A percentile compares a stretch with the other conserved stretches of the same genome.
phyloP scores from a whole-genome alignment of 108 stramenopile species.

The Poteriospumella lacustris region DNA sequence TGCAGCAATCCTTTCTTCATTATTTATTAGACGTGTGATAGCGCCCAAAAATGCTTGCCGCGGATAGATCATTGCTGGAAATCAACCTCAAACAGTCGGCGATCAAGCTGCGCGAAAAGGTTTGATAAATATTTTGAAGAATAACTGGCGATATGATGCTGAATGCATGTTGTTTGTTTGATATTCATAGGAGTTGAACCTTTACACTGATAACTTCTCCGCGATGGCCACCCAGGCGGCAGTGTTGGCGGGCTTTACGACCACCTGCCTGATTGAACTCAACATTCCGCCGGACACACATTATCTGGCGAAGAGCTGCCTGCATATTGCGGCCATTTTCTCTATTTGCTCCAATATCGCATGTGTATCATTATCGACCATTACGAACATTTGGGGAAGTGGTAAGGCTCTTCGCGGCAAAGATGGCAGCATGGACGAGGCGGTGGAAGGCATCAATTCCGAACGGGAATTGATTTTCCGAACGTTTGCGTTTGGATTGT shows the following conservation, averaged over 20 bases:
- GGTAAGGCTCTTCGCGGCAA: conserved; percentile 16
- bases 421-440: conserved; percentile 20
- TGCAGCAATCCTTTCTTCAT: too few species aligned
- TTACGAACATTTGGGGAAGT: conserved; percentile 14
- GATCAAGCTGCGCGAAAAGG: conserved; percentile 8
- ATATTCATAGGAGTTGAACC: neutral
- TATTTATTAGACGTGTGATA: neutral
- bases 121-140: neutral
- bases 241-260: conserved; percentile 13
- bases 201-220: conserved; percentile 19
- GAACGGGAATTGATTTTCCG: conserved; percentile 18
- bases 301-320: neutral
- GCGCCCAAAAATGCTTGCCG: neutral
- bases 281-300: neutral
- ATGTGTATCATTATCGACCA: conserved; percentile 16
- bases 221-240: conserved; percentile 6
- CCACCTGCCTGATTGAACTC: conserved; percentile 9
- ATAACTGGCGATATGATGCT: neutral
- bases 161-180: neutral
- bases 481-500: neutral
- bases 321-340: conserved; percentile 17
- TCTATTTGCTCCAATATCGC: conserved; percentile 14
- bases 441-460: conserved; percentile 4
- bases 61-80: neutral
- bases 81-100: neutral